phyloP scores from a whole-genome alignment of 2,329 filamentous ascomycete genomes.

The Fusarium sp. region DNA sequence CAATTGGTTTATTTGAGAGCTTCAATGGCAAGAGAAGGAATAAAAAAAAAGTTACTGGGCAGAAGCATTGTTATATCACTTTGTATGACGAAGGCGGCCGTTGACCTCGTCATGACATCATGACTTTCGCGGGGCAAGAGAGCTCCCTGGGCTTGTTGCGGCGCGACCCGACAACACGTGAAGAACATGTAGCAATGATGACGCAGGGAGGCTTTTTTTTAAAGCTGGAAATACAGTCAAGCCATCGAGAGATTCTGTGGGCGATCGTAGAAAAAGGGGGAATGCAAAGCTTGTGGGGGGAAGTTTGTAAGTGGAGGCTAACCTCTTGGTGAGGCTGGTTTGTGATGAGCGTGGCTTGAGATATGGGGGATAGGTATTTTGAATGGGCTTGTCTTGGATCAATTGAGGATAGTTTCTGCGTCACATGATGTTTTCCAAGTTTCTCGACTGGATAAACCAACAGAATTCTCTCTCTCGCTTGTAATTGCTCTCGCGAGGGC shows the following conservation, averaged over 20 bases:
- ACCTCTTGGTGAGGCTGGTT: not conserved
- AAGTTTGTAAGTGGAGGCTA: constrained; percentile 10
- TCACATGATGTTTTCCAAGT: not conserved
- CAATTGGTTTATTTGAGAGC: constrained; percentile 20
- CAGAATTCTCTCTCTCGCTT: not conserved
- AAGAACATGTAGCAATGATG: constrained; percentile 38
- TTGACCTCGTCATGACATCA: constrained; percentile 43
- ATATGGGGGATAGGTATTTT: not conserved
- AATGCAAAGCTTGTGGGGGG: not conserved
- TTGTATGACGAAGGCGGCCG: constrained; percentile 33
- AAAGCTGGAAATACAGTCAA: constrained; percentile 12
- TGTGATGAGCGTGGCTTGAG: not conserved
- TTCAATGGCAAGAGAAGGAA: not conserved
- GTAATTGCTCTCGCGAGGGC: not conserved
- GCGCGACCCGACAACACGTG: constrained; percentile 33
- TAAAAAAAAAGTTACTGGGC: not conserved
- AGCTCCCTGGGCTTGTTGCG: constrained; percentile 26
- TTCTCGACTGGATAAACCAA: not conserved
- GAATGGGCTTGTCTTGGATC: not conserved
- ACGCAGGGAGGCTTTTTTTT: constrained; percentile 36
- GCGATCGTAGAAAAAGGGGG: constrained; percentile 21
- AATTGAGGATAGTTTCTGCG: not conserved
- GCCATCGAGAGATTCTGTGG: constrained; percentile 29
- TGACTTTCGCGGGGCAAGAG: constrained; percentile 32
- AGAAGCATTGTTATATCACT: constrained; percentile 6